phyloP scores from a whole-genome alignment of 2,329 filamentous ascomycete genomes.

The Pestalotiopsis sp. region DNA sequence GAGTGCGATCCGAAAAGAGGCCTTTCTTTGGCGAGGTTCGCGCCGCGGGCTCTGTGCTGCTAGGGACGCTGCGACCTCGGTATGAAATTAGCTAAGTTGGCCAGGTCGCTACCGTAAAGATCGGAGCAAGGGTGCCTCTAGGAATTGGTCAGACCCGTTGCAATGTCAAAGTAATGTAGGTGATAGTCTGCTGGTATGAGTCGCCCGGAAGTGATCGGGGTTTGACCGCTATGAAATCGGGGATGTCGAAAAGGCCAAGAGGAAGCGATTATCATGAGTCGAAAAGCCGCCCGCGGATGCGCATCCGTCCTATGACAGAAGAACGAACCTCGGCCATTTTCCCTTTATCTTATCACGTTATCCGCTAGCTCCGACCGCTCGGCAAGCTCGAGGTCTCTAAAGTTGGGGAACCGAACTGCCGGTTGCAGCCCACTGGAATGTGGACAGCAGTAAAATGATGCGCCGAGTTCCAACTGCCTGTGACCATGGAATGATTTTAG shows the following conservation, averaged over 20 bases:
- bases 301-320: neutral
- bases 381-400: conserved; percentile 5
- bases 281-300: neutral
- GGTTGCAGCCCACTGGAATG: conserved; percentile 8
- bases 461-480: neutral
- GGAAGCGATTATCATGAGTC: neutral
- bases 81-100: conserved; percentile 9
- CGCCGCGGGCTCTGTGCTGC: neutral
- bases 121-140: conserved; percentile 1
- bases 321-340: conserved; percentile 31
- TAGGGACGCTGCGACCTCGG: conserved; percentile 11
- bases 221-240: neutral
- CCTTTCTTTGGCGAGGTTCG: neutral
- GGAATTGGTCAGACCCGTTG: neutral
- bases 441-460: neutral
- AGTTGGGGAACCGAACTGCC: conserved; percentile 7
- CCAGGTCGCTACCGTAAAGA: neutral
- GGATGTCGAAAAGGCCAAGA: neutral
- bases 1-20: neutral
- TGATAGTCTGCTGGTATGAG: neutral
- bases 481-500: neutral
- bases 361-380: neutral
- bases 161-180: neutral
- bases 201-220: neutral
- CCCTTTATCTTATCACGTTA: conserved; percentile 18